Base-by-base conservation (phyloP, 2,329 filamentous ascomycete species). In the Xylaria digitata region DNA sequence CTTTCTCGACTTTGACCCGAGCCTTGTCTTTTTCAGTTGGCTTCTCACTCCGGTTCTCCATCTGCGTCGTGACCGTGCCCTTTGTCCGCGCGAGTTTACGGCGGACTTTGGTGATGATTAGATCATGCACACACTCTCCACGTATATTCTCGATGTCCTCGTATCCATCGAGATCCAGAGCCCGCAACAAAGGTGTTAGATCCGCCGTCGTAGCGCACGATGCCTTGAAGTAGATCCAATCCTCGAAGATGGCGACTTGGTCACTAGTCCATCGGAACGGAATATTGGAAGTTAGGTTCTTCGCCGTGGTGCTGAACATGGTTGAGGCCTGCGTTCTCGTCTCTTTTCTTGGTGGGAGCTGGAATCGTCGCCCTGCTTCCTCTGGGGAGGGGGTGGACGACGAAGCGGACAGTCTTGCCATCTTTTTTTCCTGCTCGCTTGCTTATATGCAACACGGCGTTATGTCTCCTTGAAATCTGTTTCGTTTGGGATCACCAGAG, bases 101-200 rank as follows among this genome's bases (percentile, higher is more conserved):
- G 2, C 60, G 59, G 37, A 67, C 65, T 11, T 67, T 64, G 8
- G 19, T 43, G 13, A 67, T 32, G 45, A 67, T 64, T 2, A 67
- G 43, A 5, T 52, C 42, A 21, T 67, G 55, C 11, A 67, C 65
- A 3, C 56, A 61, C 17, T 64, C 56, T 17, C 54, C 57, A 1
- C 13, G 1, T 0, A n/a, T 0, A 21, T 64, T 67, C 19, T 48
- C 19, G 6, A 67, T 17, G 9, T 65, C 43, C 34, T 61, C 65
- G 4, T 67, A 67, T 8, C 65, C 65, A 37, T 67, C 65, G 6
- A 67, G 55, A 15, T 67, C 65, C 4, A 67, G 40, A 7, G 4
- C 43, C 7, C 50, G 37, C 37, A 67, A 30, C 26, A 67, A 32
- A 7, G 61, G 65, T 15, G 30, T 13, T 1, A 67, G 43, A 32